A percentile compares a stretch with the other conserved stretches of the same genome.
Conservation (phyloP, 371 early-diverging fungal species). For the Encephalitozoon romaleae region DNA sequence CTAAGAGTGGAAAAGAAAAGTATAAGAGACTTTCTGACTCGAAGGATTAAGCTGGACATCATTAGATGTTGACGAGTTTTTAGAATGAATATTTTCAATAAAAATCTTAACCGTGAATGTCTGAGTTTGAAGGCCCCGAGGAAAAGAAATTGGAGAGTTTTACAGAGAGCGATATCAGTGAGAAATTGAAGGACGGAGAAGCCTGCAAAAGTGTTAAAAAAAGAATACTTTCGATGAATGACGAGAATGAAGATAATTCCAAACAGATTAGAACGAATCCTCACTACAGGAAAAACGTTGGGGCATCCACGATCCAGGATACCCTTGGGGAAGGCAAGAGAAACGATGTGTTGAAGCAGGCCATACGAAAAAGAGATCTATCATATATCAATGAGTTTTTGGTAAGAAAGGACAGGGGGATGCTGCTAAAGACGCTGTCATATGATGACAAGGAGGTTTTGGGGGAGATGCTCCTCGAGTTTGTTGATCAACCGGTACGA, state of each 20-base stretch:
- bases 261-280: not conserved
- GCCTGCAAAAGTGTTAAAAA: not conserved
- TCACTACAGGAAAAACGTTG: not conserved
- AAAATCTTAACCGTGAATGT: not conserved
- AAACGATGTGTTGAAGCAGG: not conserved
- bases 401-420: not conserved
- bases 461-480: conserved; percentile 26
- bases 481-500: conserved; percentile 26
- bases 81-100: not conserved
- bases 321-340: not conserved
- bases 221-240: not conserved
- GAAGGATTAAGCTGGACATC: not conserved
- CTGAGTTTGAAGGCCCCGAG: not conserved
- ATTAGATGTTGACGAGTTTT: not conserved
- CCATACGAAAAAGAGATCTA: not conserved
- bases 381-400: conserved; percentile 17
- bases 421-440: conserved; percentile 3
- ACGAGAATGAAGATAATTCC: not conserved
- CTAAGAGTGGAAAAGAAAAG: conserved; percentile 64
- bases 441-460: conserved; percentile 13
- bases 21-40: not conserved
- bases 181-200: not conserved
- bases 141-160: not conserved
- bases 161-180: not conserved
- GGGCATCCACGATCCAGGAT: not conserved